Conservation (phyloP, 495 filamentous ascomycete species). For the Aspergillus conjunctus region DNA sequence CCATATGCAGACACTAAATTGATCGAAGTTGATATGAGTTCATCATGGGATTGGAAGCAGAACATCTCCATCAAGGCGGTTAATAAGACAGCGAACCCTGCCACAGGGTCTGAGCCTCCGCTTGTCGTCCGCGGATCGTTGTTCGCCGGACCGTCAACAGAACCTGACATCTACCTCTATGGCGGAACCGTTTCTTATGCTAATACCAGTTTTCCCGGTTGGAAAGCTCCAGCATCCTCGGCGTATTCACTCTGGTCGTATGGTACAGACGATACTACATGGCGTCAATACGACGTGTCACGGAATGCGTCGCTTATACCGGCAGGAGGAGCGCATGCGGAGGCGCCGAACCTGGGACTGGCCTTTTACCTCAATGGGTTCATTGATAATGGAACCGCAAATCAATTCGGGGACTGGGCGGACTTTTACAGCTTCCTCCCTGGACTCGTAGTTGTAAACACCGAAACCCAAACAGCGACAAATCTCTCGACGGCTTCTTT, state of each 20-base stretch:
- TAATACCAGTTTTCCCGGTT: conserved; percentile 40
- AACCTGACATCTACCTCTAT: conserved; percentile 33
- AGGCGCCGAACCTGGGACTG: conserved; percentile 37
- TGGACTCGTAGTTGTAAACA: conserved; percentile 37
- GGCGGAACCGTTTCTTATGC: conserved; percentile 37
- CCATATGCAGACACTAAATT: conserved; percentile 38
- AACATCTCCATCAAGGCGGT: conserved; percentile 38
- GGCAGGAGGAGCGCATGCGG: conserved; percentile 38
- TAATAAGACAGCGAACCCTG: conserved; percentile 32
- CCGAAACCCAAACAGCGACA: conserved; percentile 30
- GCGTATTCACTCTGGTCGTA: conserved; percentile 34
- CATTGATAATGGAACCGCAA: conserved; percentile 38
- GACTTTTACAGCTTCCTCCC: conserved; percentile 25
- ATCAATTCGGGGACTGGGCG: conserved; percentile 17
- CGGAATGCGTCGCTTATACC: conserved; percentile 31
- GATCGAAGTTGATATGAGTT: conserved; percentile 36
- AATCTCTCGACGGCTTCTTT: conserved; percentile 39
- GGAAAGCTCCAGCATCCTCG: conserved; percentile 23
- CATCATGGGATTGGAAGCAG: conserved; percentile 47
- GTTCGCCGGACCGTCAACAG: conserved; percentile 30
- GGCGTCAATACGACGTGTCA: conserved; percentile 42
- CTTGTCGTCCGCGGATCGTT: conserved; percentile 37
- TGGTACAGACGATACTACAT: conserved; percentile 24
- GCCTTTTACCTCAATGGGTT: conserved; percentile 47
- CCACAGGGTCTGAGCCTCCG: conserved; percentile 30